Percentiles rank a stretch among this genome's conserved stretches.
phyloP scores from a whole-genome alignment of 306 rosid genomes.

The Begonia fuchsioides region DNA sequence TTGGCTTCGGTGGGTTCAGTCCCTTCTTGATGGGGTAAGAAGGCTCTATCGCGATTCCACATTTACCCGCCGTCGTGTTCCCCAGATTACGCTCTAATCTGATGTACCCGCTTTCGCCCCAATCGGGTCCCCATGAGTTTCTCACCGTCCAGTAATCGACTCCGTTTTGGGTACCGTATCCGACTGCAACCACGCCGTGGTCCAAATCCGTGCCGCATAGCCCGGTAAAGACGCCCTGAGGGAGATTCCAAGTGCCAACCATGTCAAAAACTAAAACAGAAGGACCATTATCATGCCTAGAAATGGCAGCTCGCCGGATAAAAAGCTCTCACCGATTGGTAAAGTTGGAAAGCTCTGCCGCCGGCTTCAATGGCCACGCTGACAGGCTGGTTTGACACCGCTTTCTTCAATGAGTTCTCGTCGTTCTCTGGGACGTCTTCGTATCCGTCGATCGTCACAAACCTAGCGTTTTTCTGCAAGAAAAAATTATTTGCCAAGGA shows the following conservation, averaged over 20 bases:
- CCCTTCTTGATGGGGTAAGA: background rate
- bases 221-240: constrained; percentile 1
- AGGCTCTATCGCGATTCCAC: constrained; percentile 2
- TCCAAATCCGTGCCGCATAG: background rate
- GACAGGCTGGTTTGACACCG: background rate
- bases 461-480: constrained; percentile 1
- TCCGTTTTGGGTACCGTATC: background rate
- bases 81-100: background rate
- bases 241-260: background rate
- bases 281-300: background rate
- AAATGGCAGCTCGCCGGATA: background rate
- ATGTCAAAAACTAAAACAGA: background rate
- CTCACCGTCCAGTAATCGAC: constrained; percentile 1
- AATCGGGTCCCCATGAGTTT: constrained; percentile 1
- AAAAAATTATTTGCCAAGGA: background rate
- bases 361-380: constrained; percentile 3
- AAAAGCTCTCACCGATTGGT: constrained; percentile 1
- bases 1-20: constrained; percentile 1
- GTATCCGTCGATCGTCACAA: background rate
- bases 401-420: background rate
- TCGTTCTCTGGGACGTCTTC: constrained; percentile 1
- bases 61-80: background rate
- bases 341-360: constrained; percentile 1
- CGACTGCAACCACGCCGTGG: background rate
- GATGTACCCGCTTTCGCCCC: constrained; percentile 1